These are phyloP conservation scores for Blastosporella zonata DNA, from an alignment of 1,284 basidiomycete species.

Conservation along the genomic window DNA sequence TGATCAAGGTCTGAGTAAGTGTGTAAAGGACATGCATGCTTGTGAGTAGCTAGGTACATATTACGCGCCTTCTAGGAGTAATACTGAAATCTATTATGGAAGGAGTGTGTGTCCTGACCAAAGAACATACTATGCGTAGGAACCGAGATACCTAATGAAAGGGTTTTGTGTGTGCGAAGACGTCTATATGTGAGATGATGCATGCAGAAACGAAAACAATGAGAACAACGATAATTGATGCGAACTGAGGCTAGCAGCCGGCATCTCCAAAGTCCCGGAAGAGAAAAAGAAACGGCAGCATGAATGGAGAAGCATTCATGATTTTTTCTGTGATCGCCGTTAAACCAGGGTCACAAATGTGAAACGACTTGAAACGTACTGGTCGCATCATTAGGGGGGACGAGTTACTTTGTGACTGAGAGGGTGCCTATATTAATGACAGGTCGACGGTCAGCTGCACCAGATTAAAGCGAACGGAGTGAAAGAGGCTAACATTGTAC, in stretches of 20 bases:
- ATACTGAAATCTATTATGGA: constrained; percentile 18
- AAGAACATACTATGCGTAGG: constrained; percentile 18
- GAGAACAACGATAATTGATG: constrained; percentile 28
- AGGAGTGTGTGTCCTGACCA: constrained; percentile 9
- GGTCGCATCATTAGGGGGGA: constrained; percentile 57
- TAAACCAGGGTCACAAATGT: constrained; percentile 7
- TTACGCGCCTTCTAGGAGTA: constrained; percentile 15
- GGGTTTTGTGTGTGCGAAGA: constrained; percentile 12
- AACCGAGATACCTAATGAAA: constrained; percentile 12
- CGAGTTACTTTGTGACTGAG: constrained; percentile 35
- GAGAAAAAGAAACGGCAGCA: constrained; percentile 11
- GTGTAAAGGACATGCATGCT: constrained; percentile 5
- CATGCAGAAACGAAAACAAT: constrained; percentile 30
- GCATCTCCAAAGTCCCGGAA: constrained; percentile 31
- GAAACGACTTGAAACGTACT: constrained; percentile 28
- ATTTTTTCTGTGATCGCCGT: constrained; percentile 31
- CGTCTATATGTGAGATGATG: constrained; percentile 24
- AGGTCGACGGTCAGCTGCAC: constrained; percentile 7
- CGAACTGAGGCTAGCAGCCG: constrained; percentile 25
- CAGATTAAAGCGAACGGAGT: neutral
- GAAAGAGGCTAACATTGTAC: constrained; percentile 33
- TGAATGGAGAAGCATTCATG: constrained; percentile 28
- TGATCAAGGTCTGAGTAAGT: too few relatives aligned
- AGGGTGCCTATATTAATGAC: constrained; percentile 30
- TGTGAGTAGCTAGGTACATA: constrained; percentile 10